Conservation (phyloP, 2,329 filamentous ascomycete genomes). For the Hymenoscyphus linearis region DNA sequence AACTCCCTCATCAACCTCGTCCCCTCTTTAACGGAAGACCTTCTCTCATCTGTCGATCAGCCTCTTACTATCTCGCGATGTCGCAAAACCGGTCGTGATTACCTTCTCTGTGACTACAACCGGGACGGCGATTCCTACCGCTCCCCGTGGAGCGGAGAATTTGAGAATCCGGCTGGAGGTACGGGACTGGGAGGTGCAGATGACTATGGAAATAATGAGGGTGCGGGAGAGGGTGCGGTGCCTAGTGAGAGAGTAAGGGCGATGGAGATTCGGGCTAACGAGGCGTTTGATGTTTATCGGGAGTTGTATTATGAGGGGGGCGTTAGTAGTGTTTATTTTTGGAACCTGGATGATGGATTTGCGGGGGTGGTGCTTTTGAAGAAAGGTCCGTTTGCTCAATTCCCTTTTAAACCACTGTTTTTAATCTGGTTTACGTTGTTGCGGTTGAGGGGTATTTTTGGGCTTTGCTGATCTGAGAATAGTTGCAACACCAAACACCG, state of each 20-base stretch:
- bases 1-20: slow-evolving; percentile 82
- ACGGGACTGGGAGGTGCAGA: slow-evolving; percentile 50
- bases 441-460: not conserved
- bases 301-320: slow-evolving; percentile 97
- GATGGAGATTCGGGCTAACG: slow-evolving; percentile 91
- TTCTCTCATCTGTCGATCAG: slow-evolving; percentile 95
- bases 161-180: slow-evolving; percentile 80
- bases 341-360: slow-evolving; percentile 97
- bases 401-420: not conserved
- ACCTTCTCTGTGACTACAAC: slow-evolving; percentile 99
- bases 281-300: slow-evolving; percentile 93
- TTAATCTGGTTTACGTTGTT: not conserved
- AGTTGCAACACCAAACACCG: slow-evolving; percentile 63
- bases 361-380: slow-evolving; percentile 93
- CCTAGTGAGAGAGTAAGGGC: slow-evolving; percentile 86
- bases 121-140: slow-evolving; percentile 97
- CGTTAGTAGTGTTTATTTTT: slow-evolving; percentile 93
- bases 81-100: slow-evolving; percentile 85
- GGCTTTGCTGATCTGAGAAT: slow-evolving; percentile 2
- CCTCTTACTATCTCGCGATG: slow-evolving; percentile 83
- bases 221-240: slow-evolving; percentile 71
- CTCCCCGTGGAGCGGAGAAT: slow-evolving; percentile 98
- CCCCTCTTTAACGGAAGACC: slow-evolving; percentile 91
- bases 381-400: slow-evolving; percentile 59
- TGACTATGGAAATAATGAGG: slow-evolving; percentile 46